These are phyloP conservation scores for Funneliformis caledonium DNA, from an alignment of 371 early-diverging fungal genomes.

Conservation along the genomic window DNA sequence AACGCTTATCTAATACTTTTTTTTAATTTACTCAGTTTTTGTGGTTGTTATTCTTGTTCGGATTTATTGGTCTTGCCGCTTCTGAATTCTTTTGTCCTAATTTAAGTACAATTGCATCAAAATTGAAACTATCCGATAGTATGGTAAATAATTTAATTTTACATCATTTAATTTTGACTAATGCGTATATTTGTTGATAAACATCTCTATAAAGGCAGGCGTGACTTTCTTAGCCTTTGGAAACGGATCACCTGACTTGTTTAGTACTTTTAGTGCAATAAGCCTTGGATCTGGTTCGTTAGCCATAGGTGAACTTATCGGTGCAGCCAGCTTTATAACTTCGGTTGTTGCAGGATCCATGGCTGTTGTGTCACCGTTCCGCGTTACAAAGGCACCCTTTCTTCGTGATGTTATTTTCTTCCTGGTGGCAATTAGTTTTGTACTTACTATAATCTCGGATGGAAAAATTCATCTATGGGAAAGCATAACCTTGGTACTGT, in stretches of 20 bases:
- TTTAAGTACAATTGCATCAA: constrained; percentile 65
- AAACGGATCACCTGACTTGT: constrained; percentile 86
- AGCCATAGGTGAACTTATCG: constrained; percentile 83
- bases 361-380: constrained; percentile 70
- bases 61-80: constrained; percentile 72
- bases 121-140: constrained; percentile 66
- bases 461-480: constrained; percentile 66
- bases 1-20: background rate
- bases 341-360: constrained; percentile 79
- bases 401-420: constrained; percentile 77
- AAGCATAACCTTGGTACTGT: constrained; percentile 56
- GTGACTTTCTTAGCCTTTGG: constrained; percentile 87
- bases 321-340: constrained; percentile 77
- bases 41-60: constrained; percentile 68
- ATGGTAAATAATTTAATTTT: constrained; percentile 49
- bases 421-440: constrained; percentile 62
- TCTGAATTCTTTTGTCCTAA: constrained; percentile 79
- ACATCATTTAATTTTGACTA: constrained; percentile 1
- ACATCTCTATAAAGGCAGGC: constrained; percentile 63
- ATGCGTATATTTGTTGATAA: background rate
- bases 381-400: constrained; percentile 66
- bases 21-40: constrained; percentile 45
- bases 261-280: constrained; percentile 81
- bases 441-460: constrained; percentile 62
- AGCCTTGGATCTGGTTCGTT: constrained; percentile 72